Conservation (phyloP, 1,284 basidiomycete genomes). For the Trichosporon sp. region DNA sequence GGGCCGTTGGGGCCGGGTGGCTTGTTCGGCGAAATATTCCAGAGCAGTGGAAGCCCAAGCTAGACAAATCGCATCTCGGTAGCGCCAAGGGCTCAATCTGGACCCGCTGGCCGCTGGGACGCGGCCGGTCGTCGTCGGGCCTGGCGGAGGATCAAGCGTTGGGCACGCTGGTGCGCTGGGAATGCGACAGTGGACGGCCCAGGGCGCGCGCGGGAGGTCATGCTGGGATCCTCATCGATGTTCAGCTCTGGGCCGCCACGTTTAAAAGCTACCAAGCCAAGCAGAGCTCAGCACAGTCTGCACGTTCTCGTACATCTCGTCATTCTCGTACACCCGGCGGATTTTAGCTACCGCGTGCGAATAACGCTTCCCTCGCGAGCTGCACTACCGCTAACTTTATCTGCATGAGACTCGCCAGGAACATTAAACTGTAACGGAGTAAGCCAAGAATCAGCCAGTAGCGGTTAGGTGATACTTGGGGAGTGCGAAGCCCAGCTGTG, state of each 20-base stretch:
- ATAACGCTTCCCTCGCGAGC: not conserved
- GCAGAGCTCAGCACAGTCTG: not conserved
- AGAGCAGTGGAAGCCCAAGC: not conserved
- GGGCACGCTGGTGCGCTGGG: not conserved
- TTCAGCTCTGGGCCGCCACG: not conserved
- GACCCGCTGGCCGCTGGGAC: too few relatives aligned
- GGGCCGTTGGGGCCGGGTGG: not conserved
- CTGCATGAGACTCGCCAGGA: not conserved
- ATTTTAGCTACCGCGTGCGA: not conserved
- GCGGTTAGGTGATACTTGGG: not conserved
- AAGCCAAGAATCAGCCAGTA: too few relatives aligned
- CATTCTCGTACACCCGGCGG: not conserved
- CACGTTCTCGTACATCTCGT: not conserved
- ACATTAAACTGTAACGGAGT: not conserved
- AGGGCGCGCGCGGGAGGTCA: too few relatives aligned
- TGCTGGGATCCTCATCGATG: too few relatives aligned
- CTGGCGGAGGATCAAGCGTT: too few relatives aligned
- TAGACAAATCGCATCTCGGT: not conserved
- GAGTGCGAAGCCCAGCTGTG: not conserved
- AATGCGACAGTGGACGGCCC: not conserved
- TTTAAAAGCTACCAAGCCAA: not conserved
- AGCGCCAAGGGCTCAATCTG: not conserved
- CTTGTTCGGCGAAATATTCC: conserved; percentile 4
- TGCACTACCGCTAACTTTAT: not conserved
- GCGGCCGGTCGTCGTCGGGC: not conserved